A percentile compares a stretch with the other conserved stretches of the same genome.
These are phyloP conservation scores for Xerocomellus chrysenteron DNA, from an alignment of 768 basidiomycete genomes.

Conservation along the genomic window DNA sequence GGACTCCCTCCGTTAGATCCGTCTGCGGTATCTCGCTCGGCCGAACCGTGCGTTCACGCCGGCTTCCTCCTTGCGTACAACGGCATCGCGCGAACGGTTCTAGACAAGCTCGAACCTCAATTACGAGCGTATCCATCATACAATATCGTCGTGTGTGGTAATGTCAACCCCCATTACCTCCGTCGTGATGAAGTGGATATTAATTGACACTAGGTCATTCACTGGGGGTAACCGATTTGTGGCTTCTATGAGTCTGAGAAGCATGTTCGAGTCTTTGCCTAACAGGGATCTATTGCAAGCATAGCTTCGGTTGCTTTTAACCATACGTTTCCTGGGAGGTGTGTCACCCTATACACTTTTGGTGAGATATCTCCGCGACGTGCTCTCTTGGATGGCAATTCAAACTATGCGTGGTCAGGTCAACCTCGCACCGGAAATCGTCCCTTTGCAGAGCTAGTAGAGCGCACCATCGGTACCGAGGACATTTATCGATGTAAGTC, in stretches of 20 bases:
- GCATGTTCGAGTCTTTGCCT: constrained; percentile 4
- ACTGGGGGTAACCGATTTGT: constrained; percentile 31
- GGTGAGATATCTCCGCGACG: constrained; percentile 30
- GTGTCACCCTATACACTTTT: constrained; percentile 42
- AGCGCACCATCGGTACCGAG: constrained; percentile 34
- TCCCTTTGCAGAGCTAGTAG: constrained; percentile 41
- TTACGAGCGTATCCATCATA: constrained; percentile 35
- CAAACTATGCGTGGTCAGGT: constrained; percentile 31
- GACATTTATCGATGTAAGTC: constrained; percentile 44
- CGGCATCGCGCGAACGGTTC: constrained; percentile 30
- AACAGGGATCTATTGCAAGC: constrained; percentile 39
- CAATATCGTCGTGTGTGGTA: constrained; percentile 34
- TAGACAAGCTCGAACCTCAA: constrained; percentile 31
- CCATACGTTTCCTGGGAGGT: constrained; percentile 28
- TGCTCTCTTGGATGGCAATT: neutral
- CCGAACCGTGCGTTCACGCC: constrained; percentile 33
- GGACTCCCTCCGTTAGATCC: constrained; percentile 24
- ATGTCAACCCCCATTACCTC: neutral
- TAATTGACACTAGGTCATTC: constrained; percentile 37
- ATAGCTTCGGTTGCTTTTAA: constrained; percentile 37
- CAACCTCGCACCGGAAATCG: constrained; percentile 50
- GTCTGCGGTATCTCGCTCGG: neutral
- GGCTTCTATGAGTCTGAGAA: neutral
- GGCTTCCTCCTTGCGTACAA: constrained; percentile 39
- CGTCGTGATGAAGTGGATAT: neutral